These are phyloP conservation scores for Penicillium occitanis DNA, from an alignment of 2,329 filamentous ascomycete genomes.

Conservation along the genomic window DNA sequence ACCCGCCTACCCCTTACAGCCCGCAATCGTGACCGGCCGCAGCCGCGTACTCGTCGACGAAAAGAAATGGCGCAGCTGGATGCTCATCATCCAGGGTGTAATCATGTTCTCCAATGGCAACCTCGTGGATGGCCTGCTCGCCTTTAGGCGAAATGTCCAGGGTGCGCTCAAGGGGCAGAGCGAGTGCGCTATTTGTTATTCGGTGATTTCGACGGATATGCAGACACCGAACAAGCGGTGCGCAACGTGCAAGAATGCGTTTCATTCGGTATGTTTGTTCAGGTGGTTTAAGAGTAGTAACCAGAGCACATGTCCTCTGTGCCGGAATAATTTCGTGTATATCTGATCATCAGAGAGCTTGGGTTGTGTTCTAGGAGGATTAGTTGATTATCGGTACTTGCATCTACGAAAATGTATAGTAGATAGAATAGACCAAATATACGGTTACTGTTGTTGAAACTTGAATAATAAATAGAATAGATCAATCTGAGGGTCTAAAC, in stretches of 20 bases:
- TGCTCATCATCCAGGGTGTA: conserved; percentile 82
- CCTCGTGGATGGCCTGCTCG: conserved; percentile 80
- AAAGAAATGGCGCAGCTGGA: conserved; percentile 89
- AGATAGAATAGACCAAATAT: not conserved
- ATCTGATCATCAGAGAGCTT: conserved; percentile 27
- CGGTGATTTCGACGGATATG: conserved; percentile 84
- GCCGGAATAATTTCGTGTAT: conserved; percentile 79
- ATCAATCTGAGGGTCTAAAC: not conserved
- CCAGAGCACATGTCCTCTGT: conserved; percentile 87
- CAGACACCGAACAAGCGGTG: conserved; percentile 90
- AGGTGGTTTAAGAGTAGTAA: conserved; percentile 97
- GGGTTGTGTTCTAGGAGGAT: not conserved
- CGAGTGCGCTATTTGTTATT: conserved; percentile 97
- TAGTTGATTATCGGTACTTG: not conserved
- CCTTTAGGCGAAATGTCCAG: conserved; percentile 83
- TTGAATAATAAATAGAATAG: no score
- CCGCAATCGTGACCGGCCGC: conserved; percentile 71
- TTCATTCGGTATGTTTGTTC: conserved; percentile 86
- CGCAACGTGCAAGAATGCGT: conserved; percentile 87
- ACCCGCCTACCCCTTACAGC: conserved; percentile 75
- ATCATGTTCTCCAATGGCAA: conserved; percentile 91
- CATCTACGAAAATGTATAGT: conserved; percentile 18
- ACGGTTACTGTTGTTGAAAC: no score
- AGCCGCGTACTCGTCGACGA: conserved; percentile 86
- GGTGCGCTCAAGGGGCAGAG: conserved; percentile 88